These are phyloP conservation scores for Ogataea pilisensis DNA, from an alignment of 805 yeast species.

Conservation along the genomic window DNA sequence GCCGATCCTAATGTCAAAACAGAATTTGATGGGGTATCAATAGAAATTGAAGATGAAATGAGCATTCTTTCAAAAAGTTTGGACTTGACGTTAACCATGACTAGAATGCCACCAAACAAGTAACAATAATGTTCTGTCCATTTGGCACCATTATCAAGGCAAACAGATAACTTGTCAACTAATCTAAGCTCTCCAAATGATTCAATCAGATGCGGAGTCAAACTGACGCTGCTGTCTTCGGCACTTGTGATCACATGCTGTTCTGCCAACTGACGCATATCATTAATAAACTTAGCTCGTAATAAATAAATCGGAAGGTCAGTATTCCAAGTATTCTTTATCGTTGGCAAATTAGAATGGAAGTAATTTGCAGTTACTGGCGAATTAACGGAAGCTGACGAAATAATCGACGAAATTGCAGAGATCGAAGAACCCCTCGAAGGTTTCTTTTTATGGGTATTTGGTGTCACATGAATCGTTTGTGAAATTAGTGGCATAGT, in stretches of 20 bases:
- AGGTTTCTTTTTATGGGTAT: constrained; percentile 24
- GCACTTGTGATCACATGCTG: constrained; percentile 5
- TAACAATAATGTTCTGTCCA: constrained; percentile 24
- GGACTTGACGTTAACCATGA: constrained; percentile 13
- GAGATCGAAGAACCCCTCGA: constrained; percentile 33
- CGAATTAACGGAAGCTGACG: constrained; percentile 25
- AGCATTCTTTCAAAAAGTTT: constrained; percentile 8
- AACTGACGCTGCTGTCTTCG: constrained; percentile 2
- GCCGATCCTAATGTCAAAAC: constrained; percentile 10
- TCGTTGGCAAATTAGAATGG: neutral
- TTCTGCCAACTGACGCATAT: constrained; percentile 17
- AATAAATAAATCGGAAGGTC: constrained; percentile 14
- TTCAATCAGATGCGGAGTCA: constrained; percentile 15
- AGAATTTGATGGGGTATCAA: constrained; percentile 16
- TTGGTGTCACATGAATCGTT: constrained; percentile 3
- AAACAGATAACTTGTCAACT: constrained; percentile 24
- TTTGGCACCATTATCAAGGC: constrained; percentile 2
- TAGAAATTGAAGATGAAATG: constrained; percentile 12
- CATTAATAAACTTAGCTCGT: constrained; percentile 20
- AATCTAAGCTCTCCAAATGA: constrained; percentile 30
- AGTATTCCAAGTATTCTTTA: constrained; percentile 12
- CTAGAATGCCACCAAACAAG: constrained; percentile 24
- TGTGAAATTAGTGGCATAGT: too few relatives aligned
- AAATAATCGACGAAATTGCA: constrained; percentile 31
- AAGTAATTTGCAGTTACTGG: constrained; percentile 9